Evolutionary conservation across 352 stramenopile genomes (phyloP).

Genomic region (Phytophthora citrophthora): DNA sequence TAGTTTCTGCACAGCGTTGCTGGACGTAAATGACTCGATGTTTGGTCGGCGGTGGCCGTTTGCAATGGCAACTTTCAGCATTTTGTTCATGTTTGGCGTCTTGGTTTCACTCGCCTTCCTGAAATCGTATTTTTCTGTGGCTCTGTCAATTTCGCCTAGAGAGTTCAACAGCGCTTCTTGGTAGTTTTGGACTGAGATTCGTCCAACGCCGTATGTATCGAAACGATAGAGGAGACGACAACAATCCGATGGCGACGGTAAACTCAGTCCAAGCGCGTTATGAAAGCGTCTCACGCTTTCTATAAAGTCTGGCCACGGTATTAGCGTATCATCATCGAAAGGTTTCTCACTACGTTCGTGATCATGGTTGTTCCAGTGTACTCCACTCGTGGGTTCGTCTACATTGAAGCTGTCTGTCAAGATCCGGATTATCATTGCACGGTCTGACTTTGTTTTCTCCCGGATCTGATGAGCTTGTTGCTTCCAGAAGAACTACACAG

Average conservation of each 20-base stretch:
- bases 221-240: constrained; percentile 57
- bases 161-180: constrained; percentile 12
- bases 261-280: constrained; percentile 5
- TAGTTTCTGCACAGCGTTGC: constrained; percentile 47
- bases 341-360: neutral
- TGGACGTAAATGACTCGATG: constrained; percentile 45
- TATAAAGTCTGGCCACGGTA: constrained; percentile 37
- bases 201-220: constrained; percentile 31
- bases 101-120: constrained; percentile 7
- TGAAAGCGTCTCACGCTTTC: constrained; percentile 34
- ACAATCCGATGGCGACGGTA: constrained; percentile 20
- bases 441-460: constrained; percentile 7
- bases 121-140: constrained; percentile 1
- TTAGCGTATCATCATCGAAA: neutral
- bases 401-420: constrained; percentile 13
- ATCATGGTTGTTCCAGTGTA: constrained; percentile 4
- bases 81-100: constrained; percentile 3
- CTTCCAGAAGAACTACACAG: constrained; percentile 37
- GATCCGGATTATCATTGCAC: constrained; percentile 13
- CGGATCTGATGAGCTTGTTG: constrained; percentile 30
- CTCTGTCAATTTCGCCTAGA: constrained; percentile 17
- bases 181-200: constrained; percentile 30
- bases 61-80: constrained; percentile 37
- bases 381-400: neutral
- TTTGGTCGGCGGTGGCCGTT: constrained; percentile 39